Base-by-base conservation (phyloP, 441 rosid genomes). In the Eutrema salsugineum region DNA sequence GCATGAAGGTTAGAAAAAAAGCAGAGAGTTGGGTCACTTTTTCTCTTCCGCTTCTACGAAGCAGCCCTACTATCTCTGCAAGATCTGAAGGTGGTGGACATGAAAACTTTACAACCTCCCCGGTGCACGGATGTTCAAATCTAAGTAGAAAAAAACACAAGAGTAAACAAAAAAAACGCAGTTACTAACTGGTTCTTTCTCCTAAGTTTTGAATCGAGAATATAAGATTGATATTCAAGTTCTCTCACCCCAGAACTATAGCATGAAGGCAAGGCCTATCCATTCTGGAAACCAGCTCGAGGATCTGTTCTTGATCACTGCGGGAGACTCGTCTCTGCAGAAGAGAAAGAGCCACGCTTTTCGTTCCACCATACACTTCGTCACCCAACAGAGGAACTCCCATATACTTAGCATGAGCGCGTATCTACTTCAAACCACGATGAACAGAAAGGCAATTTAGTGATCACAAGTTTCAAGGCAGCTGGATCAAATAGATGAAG, bases 231-330 rank as follows among this genome's bases (percentile, higher is more conserved):
- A 43, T 77, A 33, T 69, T 79, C 67, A 8, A 71, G 55, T 65
- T 59, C n/a, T 72, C 90, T 85, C 58, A 93, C 98, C 95, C 95
- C 50, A 95, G 91, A 68, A 87, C 87, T 62, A 88, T 42, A 55
- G 96, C 98, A 82, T 95, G 99, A 60, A 93, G 97, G 72, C 88
- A 92, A 58, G 99, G 99, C 78, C 99, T 87, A 64, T 91, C 91
- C 66, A 95, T 68, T 81, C 60, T 77, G 11, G 95, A 88, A 56
- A 93, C 71, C 71, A 88, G 60, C 38, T 64, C 75, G n/a, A 83
- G 15, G 64, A 89, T 84, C 68, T 83, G 75, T 53, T 68, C 77
- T 19, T 78, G 86, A 64, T 19, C 63, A 78, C 78, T 83, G 8
- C 84, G 68, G 11, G 82, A 73, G 56, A 79, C 84, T 83, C 80